Percentiles rank a stretch among this genome's conserved stretches.
Evolutionary conservation across 2,329 filamentous ascomycete genomes (phyloP).

Genomic region (Fusarium albosuccineum): DNA sequence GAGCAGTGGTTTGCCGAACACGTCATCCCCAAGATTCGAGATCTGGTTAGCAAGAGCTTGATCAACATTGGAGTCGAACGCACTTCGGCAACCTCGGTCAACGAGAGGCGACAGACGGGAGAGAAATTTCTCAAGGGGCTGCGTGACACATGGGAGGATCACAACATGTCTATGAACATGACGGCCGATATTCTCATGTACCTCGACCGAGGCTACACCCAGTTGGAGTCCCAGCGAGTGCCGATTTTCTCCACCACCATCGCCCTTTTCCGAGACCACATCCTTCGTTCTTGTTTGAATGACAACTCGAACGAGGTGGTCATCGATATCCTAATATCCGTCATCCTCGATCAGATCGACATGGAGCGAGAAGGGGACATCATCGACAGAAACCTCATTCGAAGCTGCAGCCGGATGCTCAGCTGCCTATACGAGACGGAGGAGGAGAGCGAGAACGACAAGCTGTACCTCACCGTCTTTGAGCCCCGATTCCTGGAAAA

Average conservation of each 20-base stretch:
- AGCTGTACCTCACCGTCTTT: conserved; percentile 86
- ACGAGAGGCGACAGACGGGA: conserved; percentile 83
- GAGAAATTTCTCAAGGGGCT: conserved; percentile 85
- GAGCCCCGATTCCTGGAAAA: conserved; percentile 81
- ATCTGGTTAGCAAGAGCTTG: conserved; percentile 78
- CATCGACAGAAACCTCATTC: conserved; percentile 85
- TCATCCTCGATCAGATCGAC: conserved; percentile 89
- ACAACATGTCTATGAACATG: conserved; percentile 96
- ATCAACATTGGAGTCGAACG: conserved; percentile 70
- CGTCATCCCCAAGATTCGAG: conserved; percentile 78
- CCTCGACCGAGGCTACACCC: conserved; percentile 87
- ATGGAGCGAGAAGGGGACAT: conserved; percentile 93
- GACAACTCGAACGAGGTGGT: conserved; percentile 65
- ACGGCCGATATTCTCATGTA: conserved; percentile 97
- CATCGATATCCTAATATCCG: conserved; percentile 80
- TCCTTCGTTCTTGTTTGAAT: conserved; percentile 74
- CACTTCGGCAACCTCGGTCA: conserved; percentile 71
- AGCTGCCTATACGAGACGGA: conserved; percentile 88
- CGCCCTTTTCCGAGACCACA: conserved; percentile 87
- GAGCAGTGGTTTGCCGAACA: conserved; percentile 81
- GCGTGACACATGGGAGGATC: conserved; percentile 85
- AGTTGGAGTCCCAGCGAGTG: conserved; percentile 73
- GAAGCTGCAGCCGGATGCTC: conserved; percentile 89
- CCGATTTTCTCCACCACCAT: conserved; percentile 89
- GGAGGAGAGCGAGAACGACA: conserved; percentile 80